Conservation (phyloP, 2,329 filamentous ascomycete species). For the Diaporthe sp. region DNA sequence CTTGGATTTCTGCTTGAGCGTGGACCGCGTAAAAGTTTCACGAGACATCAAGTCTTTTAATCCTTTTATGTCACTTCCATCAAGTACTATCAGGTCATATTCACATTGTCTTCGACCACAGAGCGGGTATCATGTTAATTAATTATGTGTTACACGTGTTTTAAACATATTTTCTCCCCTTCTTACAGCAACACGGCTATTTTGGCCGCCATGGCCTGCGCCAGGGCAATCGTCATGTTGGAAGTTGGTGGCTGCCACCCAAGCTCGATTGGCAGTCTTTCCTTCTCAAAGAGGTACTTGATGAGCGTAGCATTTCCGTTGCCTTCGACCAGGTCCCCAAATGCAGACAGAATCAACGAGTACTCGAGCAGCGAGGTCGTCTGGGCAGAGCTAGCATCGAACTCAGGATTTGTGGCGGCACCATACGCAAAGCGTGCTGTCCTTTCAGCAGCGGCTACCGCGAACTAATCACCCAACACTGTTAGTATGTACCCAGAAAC, state of each 20-base stretch:
- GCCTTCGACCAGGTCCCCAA: slow-evolving; percentile 25
- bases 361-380: slow-evolving; percentile 26
- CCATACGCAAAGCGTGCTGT: slow-evolving; percentile 24
- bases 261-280: slow-evolving; percentile 31
- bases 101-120: neutral
- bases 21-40: neutral
- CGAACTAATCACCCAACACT: neutral
- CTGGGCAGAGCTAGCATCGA: slow-evolving; percentile 8
- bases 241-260: slow-evolving; percentile 46
- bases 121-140: neutral
- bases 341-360: slow-evolving; percentile 32
- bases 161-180: neutral
- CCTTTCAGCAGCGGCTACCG: slow-evolving; percentile 22
- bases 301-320: slow-evolving; percentile 19
- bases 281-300: slow-evolving; percentile 36
- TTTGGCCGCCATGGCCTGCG: slow-evolving; percentile 31
- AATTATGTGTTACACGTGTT: neutral
- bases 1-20: rapidly evolving
- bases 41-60: neutral
- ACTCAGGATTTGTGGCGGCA: slow-evolving; percentile 27
- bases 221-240: slow-evolving; percentile 31
- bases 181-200: neutral
- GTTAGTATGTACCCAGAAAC: neutral
- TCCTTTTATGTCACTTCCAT: too few relatives aligned
- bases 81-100: neutral